A percentile compares a stretch with the other conserved stretches of the same genome.
Conservation (phyloP, 257 asterid species). For the Phtheirospermum japonicum region DNA sequence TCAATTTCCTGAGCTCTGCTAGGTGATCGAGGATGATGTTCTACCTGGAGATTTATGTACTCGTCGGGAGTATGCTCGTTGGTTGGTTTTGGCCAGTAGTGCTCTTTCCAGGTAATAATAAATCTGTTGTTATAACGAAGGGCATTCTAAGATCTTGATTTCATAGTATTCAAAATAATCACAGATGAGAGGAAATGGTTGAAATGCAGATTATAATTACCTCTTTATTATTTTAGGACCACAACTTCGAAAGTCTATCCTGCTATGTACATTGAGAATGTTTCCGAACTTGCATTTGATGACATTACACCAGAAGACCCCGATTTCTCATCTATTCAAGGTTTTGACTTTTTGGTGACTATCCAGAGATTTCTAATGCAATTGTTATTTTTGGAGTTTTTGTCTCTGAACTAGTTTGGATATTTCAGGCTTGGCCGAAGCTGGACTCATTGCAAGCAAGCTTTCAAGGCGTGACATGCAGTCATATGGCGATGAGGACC, state of each 20-base stretch:
- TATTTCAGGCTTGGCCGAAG: conserved; percentile 94
- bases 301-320: conserved; percentile 92
- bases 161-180: conserved; percentile 17
- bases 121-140: conserved; percentile 21
- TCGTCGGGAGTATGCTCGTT: conserved; percentile 97
- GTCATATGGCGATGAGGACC: conserved; percentile 57
- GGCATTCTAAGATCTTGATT: conserved; percentile 18
- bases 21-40: conserved; percentile 90
- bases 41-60: conserved; percentile 96
- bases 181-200: conserved; percentile 5
- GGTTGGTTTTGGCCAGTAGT: conserved; percentile 94
- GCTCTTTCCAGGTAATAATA: conserved; percentile 77
- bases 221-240: conserved; percentile 49
- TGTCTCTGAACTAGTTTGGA: conserved; percentile 35
- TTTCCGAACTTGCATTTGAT: conserved; percentile 95
- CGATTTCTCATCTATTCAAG: conserved; percentile 93
- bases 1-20: conserved; percentile 23
- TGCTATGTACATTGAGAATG: conserved; percentile 95
- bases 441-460: conserved; percentile 97
- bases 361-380: conserved; percentile 18
- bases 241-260: conserved; percentile 90
- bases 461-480: conserved; percentile 92
- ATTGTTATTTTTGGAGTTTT: conserved; percentile 23
- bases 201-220: conserved; percentile 21
- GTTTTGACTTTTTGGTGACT: conserved; percentile 37